Conservation (phyloP, 1,139 yeast genomes). For the Komagataea norvegica region DNA sequence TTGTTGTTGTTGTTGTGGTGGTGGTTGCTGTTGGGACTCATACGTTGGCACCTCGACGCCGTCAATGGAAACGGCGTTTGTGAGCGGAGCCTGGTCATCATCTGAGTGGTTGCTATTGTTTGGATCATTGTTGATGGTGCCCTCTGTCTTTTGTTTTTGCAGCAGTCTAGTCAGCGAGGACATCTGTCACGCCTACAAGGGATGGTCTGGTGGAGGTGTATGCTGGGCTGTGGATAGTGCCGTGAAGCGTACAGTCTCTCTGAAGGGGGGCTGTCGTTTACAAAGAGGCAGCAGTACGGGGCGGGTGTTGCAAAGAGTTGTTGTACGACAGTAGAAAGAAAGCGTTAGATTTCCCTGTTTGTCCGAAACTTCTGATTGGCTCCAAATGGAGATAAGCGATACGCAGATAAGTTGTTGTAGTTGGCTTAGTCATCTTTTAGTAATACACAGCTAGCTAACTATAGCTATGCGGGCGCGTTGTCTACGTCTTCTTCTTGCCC, state of each 20-base stretch:
- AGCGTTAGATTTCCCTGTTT: too few relatives aligned
- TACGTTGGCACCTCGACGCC: constrained; percentile 25
- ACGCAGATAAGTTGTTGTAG: too few relatives aligned
- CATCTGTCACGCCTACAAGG: too few relatives aligned
- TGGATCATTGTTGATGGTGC: not conserved
- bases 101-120: constrained; percentile 2
- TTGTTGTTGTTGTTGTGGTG: not conserved
- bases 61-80: constrained; percentile 26
- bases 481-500: constrained; percentile 9
- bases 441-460: too few relatives aligned
- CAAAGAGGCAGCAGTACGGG: not conserved
- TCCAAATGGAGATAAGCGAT: not conserved
- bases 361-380: too few relatives aligned
- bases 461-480: too few relatives aligned
- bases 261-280: too few relatives aligned
- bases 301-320: too few relatives aligned
- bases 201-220: constrained; percentile 15
- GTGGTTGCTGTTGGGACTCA: constrained; percentile 8
- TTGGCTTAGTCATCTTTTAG: too few relatives aligned
- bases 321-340: too few relatives aligned
- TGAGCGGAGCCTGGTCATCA: constrained; percentile 18
- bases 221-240: not conserved
- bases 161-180: constrained; percentile 26
- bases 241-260: not conserved
- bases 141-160: constrained; percentile 20